Evolutionary conservation across 805 yeast species (phyloP).

Genomic region (Scheffersomyces lignosus): DNA sequence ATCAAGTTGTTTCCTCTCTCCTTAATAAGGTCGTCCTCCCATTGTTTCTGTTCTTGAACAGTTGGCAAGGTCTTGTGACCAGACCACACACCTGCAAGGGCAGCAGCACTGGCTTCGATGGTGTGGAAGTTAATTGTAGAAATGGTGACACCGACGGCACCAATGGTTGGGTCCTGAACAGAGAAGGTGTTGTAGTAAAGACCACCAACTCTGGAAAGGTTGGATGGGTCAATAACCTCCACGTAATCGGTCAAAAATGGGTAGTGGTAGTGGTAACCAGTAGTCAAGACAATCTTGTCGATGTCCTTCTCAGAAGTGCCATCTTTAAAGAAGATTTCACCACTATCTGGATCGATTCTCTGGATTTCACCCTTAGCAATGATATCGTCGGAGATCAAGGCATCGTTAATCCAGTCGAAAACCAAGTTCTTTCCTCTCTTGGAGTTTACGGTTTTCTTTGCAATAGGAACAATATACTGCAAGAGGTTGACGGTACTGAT

Average conservation of each 20-base stretch:
- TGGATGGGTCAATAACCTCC: constrained; percentile 22
- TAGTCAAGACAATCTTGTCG: constrained; percentile 47
- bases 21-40: constrained; percentile 29
- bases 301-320: constrained; percentile 23
- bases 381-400: constrained; percentile 36
- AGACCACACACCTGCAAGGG: constrained; percentile 59
- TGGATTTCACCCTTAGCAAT: constrained; percentile 13
- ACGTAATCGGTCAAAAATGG: constrained; percentile 38
- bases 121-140: constrained; percentile 49
- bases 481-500: constrained; percentile 37
- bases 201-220: constrained; percentile 11
- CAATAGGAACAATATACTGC: constrained; percentile 36
- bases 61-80: constrained; percentile 40
- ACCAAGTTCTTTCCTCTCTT: constrained; percentile 27
- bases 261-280: constrained; percentile 51
- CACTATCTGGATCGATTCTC: constrained; percentile 16
- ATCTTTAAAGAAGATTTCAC: constrained; percentile 25
- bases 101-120: constrained; percentile 54
- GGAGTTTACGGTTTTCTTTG: constrained; percentile 24
- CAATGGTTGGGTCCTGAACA: constrained; percentile 44
- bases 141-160: constrained; percentile 39
- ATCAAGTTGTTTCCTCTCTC: constrained; percentile 18
- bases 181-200: constrained; percentile 31
- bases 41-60: constrained; percentile 35
- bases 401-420: constrained; percentile 37